Conservation (phyloP, 805 yeast species). For the Candida broadrunensis region DNA sequence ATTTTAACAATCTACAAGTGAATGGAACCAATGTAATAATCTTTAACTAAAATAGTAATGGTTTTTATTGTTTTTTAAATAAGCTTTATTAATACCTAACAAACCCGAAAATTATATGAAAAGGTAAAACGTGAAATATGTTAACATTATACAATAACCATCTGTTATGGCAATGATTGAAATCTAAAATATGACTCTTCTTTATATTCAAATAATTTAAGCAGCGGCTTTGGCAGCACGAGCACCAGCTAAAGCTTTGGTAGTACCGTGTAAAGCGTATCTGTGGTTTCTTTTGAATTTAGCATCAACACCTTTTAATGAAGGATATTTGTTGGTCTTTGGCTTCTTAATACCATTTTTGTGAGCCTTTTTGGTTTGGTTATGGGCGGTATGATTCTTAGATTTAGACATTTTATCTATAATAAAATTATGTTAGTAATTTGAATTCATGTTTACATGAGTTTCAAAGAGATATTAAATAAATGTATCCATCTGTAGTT, state of each 20-base stretch:
- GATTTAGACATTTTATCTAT: conserved; percentile 85
- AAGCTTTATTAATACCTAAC: conserved; percentile 13
- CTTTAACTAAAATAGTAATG: neutral
- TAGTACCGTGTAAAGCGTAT: conserved; percentile 97
- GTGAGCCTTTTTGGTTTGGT: conserved; percentile 99
- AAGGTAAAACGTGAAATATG: conserved; percentile 12
- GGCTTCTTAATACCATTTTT: conserved; percentile 99
- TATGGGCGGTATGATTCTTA: conserved; percentile 99
- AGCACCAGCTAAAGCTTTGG: conserved; percentile 86
- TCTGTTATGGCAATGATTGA: neutral
- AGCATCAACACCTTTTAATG: conserved; percentile 98
- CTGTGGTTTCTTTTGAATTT: conserved; percentile 99
- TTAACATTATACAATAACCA: conserved; percentile 10
- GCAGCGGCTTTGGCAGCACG: conserved; percentile 50
- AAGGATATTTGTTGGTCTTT: conserved; percentile 95
- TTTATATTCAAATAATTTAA: conserved; percentile 15
- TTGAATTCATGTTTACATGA: no score
- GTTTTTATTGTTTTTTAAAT: neutral
- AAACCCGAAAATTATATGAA: conserved; percentile 11
- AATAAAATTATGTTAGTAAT: conserved; percentile 1
- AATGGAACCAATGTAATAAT: no score
- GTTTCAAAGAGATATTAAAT: no score
- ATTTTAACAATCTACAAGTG: no score
- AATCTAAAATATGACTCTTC: neutral
- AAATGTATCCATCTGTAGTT: no score